A percentile compares a stretch with the other conserved stretches of the same genome.
Conservation (phyloP, 2,329 filamentous ascomycete genomes). For the Fusarium fracticaudum region DNA sequence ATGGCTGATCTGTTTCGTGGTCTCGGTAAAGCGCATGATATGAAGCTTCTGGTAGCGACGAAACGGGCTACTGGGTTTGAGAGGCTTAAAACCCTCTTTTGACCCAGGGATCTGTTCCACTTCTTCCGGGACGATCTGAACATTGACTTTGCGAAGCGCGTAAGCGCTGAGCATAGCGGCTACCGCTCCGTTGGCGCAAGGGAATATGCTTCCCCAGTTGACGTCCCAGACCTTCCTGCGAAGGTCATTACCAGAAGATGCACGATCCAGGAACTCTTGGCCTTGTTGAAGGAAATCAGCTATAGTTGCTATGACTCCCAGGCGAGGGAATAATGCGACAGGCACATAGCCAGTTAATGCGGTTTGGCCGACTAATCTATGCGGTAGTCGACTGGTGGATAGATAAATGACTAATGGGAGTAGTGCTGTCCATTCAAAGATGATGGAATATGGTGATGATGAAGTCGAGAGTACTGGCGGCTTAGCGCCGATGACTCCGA, state of each 20-base stretch:
- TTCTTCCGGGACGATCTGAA: neutral
- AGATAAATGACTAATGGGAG: neutral
- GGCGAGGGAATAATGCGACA: neutral
- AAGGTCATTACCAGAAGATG: neutral
- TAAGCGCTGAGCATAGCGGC: neutral
- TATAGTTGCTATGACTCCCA: neutral
- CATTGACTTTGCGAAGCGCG: neutral
- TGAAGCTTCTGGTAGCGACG: neutral
- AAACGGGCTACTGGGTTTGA: neutral
- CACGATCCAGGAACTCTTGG: neutral
- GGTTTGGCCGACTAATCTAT: neutral
- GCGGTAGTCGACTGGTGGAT: neutral
- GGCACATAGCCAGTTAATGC: neutral
- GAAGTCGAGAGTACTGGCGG: neutral
- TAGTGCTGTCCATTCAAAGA: neutral
- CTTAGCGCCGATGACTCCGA: neutral
- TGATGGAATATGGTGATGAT: neutral
- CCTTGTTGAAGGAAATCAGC: neutral
- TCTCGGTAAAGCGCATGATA: neutral
- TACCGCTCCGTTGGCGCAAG: neutral
- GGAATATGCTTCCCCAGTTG: neutral
- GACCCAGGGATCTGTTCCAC: neutral
- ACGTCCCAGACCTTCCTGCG: neutral
- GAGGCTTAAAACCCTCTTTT: neutral
- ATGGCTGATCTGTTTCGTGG: neutral